A percentile compares a stretch with the other conserved stretches of the same genome.
Conservation (phyloP, 2,329 filamentous ascomycete species). For the Didymella pomorum region DNA sequence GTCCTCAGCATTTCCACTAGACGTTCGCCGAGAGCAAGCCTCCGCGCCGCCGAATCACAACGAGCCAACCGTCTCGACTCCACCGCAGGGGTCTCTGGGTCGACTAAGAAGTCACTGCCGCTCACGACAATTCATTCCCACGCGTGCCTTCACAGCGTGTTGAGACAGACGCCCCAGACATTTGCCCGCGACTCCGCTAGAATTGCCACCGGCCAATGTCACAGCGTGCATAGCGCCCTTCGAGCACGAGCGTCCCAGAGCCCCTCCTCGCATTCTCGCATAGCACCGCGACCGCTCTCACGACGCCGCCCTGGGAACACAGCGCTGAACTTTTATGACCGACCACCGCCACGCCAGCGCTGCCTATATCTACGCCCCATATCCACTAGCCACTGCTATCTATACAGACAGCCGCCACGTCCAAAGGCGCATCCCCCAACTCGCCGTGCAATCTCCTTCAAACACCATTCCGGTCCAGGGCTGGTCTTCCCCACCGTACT, state of each 20-base stretch:
- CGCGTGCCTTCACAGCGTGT: slow-evolving; percentile 15
- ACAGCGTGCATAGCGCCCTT: slow-evolving; percentile 4
- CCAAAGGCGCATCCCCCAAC: slow-evolving; percentile 20
- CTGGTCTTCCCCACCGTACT: slow-evolving; percentile 12
- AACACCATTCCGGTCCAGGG: slow-evolving; percentile 7
- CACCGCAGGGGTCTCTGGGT: slow-evolving; percentile 30
- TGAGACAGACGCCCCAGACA: slow-evolving; percentile 11
- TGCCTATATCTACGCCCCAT: slow-evolving; percentile 36
- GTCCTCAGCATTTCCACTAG: background rate
- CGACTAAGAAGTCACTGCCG: slow-evolving; percentile 20
- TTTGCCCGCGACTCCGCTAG: slow-evolving; percentile 11
- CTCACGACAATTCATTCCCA: slow-evolving; percentile 23
- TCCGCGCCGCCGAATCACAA: slow-evolving; percentile 28
- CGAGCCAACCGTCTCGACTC: slow-evolving; percentile 29
- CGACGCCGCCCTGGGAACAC: slow-evolving; percentile 18
- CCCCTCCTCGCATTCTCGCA: slow-evolving; percentile 24
- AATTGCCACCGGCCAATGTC: slow-evolving; percentile 10
- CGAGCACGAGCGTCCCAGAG: slow-evolving; percentile 15
- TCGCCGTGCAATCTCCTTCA: slow-evolving; percentile 11
- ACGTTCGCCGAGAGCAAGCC: slow-evolving; percentile 16
- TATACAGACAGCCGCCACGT: slow-evolving; percentile 24
- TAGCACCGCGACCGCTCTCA: slow-evolving; percentile 22
- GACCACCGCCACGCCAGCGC: slow-evolving; percentile 35
- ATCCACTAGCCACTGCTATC: slow-evolving; percentile 27
- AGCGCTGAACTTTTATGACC: slow-evolving; percentile 31